A percentile compares a stretch with the other conserved stretches of the same genome.
Evolutionary conservation across 495 filamentous ascomycete genomes (phyloP).

Genomic region (Lasiosphaeria miniovina): DNA sequence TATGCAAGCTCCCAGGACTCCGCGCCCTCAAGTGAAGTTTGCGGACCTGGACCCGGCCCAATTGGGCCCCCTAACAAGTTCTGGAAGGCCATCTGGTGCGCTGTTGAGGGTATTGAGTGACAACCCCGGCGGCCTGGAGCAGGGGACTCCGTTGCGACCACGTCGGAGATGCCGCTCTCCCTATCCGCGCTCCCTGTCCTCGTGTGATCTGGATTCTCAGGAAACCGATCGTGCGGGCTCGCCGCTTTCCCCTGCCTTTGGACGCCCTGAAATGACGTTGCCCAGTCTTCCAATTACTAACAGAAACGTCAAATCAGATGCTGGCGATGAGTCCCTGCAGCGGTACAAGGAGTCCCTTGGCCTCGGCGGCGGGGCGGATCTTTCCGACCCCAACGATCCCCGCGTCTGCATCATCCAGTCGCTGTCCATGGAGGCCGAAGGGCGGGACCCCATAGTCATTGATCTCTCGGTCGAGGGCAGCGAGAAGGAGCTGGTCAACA

Average conservation of each 20-base stretch:
- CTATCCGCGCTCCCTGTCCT: background rate
- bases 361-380: conserved; percentile 57
- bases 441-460: conserved; percentile 78
- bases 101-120: background rate
- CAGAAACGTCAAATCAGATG: conserved; percentile 42
- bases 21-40: background rate
- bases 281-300: conserved; percentile 5
- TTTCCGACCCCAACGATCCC: conserved; percentile 72
- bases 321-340: conserved; percentile 85
- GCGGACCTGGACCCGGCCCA: background rate
- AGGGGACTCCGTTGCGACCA: background rate
- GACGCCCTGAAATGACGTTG: no score
- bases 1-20: no score
- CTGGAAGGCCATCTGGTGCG: background rate
- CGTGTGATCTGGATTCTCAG: no score
- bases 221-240: no score
- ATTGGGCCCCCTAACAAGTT: background rate
- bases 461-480: conserved; percentile 66
- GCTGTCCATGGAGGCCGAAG: conserved; percentile 76
- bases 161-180: background rate
- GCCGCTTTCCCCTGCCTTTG: no score
- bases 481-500: conserved; percentile 68
- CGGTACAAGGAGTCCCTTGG: conserved; percentile 97
- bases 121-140: background rate
- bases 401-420: conserved; percentile 86